Conservation (phyloP, 495 filamentous ascomycete genomes). For the Lasiosphaeris hirsuta region DNA sequence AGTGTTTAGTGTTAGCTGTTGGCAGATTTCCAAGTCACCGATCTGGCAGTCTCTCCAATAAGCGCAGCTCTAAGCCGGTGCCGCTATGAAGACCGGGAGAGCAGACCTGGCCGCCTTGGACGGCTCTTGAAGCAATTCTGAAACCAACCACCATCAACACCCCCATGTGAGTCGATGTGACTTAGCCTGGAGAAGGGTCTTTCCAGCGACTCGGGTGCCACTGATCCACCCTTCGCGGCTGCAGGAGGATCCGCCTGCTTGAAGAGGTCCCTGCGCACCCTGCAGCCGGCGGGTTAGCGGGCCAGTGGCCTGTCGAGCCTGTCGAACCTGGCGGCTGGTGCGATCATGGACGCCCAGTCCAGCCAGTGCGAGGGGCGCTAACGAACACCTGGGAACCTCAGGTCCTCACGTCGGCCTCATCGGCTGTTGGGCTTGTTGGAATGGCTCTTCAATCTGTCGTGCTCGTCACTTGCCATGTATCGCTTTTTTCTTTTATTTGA, state of each 20-base stretch:
- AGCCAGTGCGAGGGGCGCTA: too few species aligned
- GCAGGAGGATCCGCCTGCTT: constrained; percentile 14
- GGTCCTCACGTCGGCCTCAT: too few species aligned
- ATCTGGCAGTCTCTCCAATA: background rate
- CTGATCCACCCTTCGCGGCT: constrained; percentile 19
- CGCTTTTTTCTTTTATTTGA: too few species aligned
- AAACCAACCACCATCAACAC: constrained; percentile 21
- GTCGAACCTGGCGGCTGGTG: background rate
- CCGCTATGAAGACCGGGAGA: background rate
- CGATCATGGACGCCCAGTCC: background rate
- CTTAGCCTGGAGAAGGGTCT: constrained; percentile 12
- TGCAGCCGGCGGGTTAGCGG: constrained; percentile 5
- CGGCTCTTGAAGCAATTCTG: constrained; percentile 35
- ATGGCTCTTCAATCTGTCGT: too few species aligned
- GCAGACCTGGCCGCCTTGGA: constrained; percentile 14
- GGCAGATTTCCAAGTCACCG: background rate
- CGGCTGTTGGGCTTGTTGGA: too few species aligned
- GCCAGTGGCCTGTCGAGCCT: background rate
- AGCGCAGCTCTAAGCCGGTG: background rate
- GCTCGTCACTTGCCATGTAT: too few species aligned
- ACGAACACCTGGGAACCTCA: too few species aligned
- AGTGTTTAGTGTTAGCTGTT: background rate
- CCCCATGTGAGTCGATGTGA: constrained; percentile 5
- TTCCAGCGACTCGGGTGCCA: constrained; percentile 23
- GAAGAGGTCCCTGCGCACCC: constrained; percentile 15